Percentiles rank a stretch among this genome's conserved stretches.
Conservation (phyloP, 345 rosid species). For the Populus alba region DNA sequence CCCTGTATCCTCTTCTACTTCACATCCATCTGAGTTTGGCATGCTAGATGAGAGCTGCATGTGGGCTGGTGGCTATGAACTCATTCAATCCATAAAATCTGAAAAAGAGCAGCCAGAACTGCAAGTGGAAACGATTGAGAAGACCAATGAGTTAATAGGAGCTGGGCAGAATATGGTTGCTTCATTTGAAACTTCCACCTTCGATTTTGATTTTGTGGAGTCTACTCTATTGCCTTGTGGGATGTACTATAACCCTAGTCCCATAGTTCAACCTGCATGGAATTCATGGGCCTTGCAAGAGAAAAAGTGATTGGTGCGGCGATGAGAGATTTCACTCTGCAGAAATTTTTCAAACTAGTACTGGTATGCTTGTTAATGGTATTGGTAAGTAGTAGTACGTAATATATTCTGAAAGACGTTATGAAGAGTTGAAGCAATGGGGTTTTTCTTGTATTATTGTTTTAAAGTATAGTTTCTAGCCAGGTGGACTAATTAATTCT, state of each 20-base stretch:
- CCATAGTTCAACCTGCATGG: slow-evolving; percentile 44
- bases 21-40: slow-evolving; percentile 20
- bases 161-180: slow-evolving; percentile 14
- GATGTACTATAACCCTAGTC: slow-evolving; percentile 28
- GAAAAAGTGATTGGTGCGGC: not conserved
- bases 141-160: not conserved
- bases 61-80: slow-evolving; percentile 22
- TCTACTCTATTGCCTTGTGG: slow-evolving; percentile 30
- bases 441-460: not conserved
- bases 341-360: not conserved
- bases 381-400: not conserved
- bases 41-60: slow-evolving; percentile 24
- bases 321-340: not conserved
- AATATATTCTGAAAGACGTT: too few species aligned
- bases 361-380: not conserved
- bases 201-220: slow-evolving; percentile 41
- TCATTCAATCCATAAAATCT: not conserved
- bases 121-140: not conserved
- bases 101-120: slow-evolving; percentile 1
- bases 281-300: slow-evolving; percentile 18
- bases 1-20: slow-evolving; percentile 5
- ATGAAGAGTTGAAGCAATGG: not conserved
- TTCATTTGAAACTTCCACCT: slow-evolving; percentile 24
- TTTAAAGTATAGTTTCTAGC: not conserved
- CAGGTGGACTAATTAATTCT: not conserved